Evolutionary conservation across 441 rosid genomes (phyloP), one percentile per base, ranked within the genome.

Genomic region (Omphalea diandra): DNA sequence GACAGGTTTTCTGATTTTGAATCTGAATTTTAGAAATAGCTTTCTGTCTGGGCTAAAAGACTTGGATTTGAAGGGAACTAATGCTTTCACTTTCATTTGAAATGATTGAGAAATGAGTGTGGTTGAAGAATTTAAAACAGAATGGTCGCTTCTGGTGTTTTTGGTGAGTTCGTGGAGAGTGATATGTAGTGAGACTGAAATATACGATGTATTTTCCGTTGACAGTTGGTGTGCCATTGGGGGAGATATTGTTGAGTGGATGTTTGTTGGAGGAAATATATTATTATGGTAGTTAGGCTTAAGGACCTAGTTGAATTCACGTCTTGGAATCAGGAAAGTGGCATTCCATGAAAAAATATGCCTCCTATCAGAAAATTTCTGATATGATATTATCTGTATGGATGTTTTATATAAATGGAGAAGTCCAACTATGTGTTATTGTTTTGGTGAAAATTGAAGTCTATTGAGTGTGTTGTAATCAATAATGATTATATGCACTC

Each of bases 61-160:
- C 91, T 87, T 89, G 76, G 85, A 74, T 81, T 72, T 81, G 59
- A 86, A 84, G 91, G 84, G 77, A 81, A 77, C 69, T 32, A 86
- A 77, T 81, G 86, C 75, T 79, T 87, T 88, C 78, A 82, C 70
- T 85, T 82, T 83, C 83, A 77, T 82, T 17, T 72, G 36, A 29
- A 65, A 75, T 79, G 75, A 76, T 84, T 76, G 71, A 10, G 14
- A 57, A 27, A 7, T 4, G 72, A 62, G 78, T 72, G 68, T 47
- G 2, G 20, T 65, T 40, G 73, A 75, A 74, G 86, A 44, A 76
- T 75, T 17, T 58, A 35, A 46, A 40, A 17, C 5, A 58, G 18
- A 1, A 24, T 24, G 32, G 33, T 33, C 63, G 49, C 38, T 69
- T 72, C 58, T 68, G 43, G 46, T 58, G 49, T 47, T 38, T 62